Percentiles rank a stretch among this genome's conserved stretches.
Evolutionary conservation across 768 basidiomycete genomes (phyloP).

Genomic region (Leccinellum albellum): DNA sequence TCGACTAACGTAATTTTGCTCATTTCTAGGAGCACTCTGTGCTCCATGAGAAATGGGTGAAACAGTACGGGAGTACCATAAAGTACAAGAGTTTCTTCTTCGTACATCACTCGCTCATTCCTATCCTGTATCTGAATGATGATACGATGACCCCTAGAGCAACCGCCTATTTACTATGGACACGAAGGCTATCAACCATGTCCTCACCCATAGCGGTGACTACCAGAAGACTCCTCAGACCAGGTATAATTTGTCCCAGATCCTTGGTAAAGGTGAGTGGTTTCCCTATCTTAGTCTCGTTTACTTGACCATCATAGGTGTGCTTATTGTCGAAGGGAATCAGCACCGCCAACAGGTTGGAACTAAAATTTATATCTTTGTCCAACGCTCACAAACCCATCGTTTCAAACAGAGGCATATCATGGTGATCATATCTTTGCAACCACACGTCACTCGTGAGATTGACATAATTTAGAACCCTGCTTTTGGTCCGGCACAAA

Average conservation of each 20-base stretch:
- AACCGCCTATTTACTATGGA: constrained; percentile 1
- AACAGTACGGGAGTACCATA: constrained; percentile 10
- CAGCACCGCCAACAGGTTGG: constrained; percentile 37
- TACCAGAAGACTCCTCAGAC: constrained; percentile 2
- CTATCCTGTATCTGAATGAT: neutral
- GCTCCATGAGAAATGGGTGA: constrained; percentile 15
- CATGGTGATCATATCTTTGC: constrained; percentile 19
- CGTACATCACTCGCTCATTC: neutral
- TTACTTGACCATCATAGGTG: neutral
- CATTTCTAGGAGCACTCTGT: constrained; percentile 1
- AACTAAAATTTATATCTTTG: neutral
- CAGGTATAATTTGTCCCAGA: neutral
- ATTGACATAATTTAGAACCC: constrained; percentile 43
- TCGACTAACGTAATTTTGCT: neutral
- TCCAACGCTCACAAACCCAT: neutral
- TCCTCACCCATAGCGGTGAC: constrained; percentile 2
- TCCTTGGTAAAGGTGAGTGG: neutral
- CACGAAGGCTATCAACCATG: constrained; percentile 2
- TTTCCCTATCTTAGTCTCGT: neutral
- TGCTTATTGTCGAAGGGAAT: constrained; percentile 11
- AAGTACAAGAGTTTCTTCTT: constrained; percentile 9
- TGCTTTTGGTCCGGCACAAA: constrained; percentile 57
- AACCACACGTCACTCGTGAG: neutral
- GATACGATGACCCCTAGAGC: neutral
- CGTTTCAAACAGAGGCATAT: constrained; percentile 15